Base-by-base conservation (phyloP, 208 protist species). In the Leishmania lainsoni region DNA sequence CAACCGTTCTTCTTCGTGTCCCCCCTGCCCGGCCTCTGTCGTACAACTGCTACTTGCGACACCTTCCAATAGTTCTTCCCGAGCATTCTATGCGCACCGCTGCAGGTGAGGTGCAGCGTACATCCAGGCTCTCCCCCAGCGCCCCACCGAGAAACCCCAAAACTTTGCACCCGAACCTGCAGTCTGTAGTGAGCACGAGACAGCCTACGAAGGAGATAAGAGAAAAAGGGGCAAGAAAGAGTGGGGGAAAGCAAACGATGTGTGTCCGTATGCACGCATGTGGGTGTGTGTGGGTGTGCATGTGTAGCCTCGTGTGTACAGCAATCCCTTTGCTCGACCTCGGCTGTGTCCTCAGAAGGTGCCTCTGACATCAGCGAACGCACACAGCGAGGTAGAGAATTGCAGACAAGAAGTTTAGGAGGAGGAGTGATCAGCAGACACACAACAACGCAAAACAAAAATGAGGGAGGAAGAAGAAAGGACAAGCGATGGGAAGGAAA, bases 161-260 rank as follows among this genome's bases (percentile, higher is more conserved):
- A 72, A 16, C 5, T 2, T 45, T 8, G 8, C 35, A 16, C 42
- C 16, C 39, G 6, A 49, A 42, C 42, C 10, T 32, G 42, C 20
- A 10, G 5, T 48, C 68, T 72, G 17, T 32, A 5, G 39, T 51
- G 42, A 9, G 32, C 65, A 20, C 35, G 17, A 72, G 68, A 49
- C 68, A 72, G 22, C 68, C 42, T 32, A 16, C 22, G 26, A 52
- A 48, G 68, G 4, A 72, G 68, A 39, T 39, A 39, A 72, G 20
- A 71, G 8, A 49, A 49, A 20, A 6, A 5, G 35, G 9, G 68
- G 20, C 35, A 51, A 72, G 35, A 51, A 17, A 51, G 68, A 72
- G 68, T 51, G 68, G 68, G 68, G 68, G 68, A 72, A 72, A 20
- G 68, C 68, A 72, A 39, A 32, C 48, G 35, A 48, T 26, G 68